Evolutionary conservation across 768 basidiomycete species (phyloP).

Genomic region (Podaxis pistillaris): DNA sequence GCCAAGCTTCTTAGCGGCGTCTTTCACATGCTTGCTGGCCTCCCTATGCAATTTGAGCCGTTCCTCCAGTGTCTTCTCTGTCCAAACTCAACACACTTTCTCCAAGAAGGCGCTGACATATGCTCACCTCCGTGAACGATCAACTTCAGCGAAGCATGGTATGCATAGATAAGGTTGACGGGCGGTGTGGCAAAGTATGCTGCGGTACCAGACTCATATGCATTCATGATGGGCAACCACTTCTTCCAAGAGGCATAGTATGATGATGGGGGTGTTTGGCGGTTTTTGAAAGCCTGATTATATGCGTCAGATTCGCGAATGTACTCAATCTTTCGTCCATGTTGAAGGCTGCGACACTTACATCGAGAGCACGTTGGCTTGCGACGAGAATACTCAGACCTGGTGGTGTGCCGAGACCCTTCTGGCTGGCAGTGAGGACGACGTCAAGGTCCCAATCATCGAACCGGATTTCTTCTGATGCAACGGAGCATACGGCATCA

Average conservation of each 20-base stretch:
- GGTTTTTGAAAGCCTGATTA: constrained; percentile 31
- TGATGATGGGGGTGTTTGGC: constrained; percentile 62
- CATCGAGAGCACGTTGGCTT: constrained; percentile 76
- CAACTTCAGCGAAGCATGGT: constrained; percentile 72
- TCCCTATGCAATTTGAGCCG: constrained; percentile 76
- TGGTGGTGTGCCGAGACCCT: constrained; percentile 91
- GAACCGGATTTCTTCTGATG: constrained; percentile 91
- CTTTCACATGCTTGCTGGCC: constrained; percentile 67
- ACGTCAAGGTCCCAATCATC: constrained; percentile 94
- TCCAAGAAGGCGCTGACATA: neutral
- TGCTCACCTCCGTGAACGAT: constrained; percentile 44
- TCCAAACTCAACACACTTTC: neutral
- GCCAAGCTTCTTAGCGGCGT: constrained; percentile 62
- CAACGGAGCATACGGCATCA: constrained; percentile 97
- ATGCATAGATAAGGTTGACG: constrained; percentile 92
- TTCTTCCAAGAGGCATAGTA: constrained; percentile 94
- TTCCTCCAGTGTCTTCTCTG: constrained; percentile 49
- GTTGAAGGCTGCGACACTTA: constrained; percentile 25
- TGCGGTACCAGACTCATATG: constrained; percentile 78
- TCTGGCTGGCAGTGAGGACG: constrained; percentile 83
- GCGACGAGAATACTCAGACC: constrained; percentile 87
- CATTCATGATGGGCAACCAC: constrained; percentile 94
- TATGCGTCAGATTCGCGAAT: neutral
- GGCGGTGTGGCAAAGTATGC: constrained; percentile 96
- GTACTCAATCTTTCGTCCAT: neutral